Base-by-base conservation (phyloP, 2,329 filamentous ascomycete species). In the Aspergillus sojae region DNA sequence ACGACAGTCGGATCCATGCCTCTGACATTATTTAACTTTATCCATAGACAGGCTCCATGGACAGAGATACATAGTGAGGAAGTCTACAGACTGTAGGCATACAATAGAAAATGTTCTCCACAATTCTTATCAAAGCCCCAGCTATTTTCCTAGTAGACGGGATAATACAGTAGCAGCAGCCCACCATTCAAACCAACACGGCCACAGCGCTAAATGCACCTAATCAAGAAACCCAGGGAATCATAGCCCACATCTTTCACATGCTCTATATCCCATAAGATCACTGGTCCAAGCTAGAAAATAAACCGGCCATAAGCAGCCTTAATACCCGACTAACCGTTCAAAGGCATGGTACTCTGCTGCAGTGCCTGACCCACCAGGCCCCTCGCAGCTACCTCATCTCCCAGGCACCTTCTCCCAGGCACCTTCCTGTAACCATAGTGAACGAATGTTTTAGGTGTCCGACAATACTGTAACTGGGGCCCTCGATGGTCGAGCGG, bases 21-120 rank as follows among this genome's bases (percentile, higher is more conserved):
- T 60, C 63, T 57, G 57, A 54, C 48, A 57, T 23, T 65, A 67
- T 54, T 53, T 28, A 61, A 61, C 28, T 61, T 61, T 62, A 50
- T 65, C 54, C 62, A 68, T 71, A 70, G 65, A 69, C 60, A 67
- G 66, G 63, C 58, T 63, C 39, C 45, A 57, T 64, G 59, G 60
- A 63, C 48, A 60, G 34, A 61, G 58, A 62, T 62, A 63, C 64
- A 61, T 58, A 60, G 32, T 16, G 34, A 58, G 53, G 52, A 34
- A 32, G 34, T 34, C 60, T 61, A 32, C 52, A 65, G 59, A 55
- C 63, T 63, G 57, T 58, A 62, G 46, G 56, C 54, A 62, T 55
- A 62, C 34, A 61, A 67, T 65, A 66, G 57, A 67, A 55, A 46
- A 26, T 26, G 5, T 63, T 52, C 48, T 23, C 41, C 32, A 53